phyloP scores from a whole-genome alignment of 2,329 filamentous ascomycete species.

The Pestalotiopsis sp. region DNA sequence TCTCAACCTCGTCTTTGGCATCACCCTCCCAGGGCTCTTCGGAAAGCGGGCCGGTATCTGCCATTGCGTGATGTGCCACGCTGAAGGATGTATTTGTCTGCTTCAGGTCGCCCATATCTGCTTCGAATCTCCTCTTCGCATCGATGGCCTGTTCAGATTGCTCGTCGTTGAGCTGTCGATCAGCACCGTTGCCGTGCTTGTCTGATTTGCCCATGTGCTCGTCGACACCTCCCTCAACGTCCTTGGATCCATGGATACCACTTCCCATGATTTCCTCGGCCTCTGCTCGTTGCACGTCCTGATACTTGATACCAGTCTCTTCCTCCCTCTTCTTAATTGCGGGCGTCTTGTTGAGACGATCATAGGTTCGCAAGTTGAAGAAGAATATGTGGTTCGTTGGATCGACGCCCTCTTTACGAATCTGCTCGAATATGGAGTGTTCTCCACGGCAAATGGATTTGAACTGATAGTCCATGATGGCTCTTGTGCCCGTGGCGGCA shows the following conservation, averaged over 20 bases:
- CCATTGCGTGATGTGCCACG: constrained; percentile 83
- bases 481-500: constrained; percentile 67
- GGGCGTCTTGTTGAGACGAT: constrained; percentile 84
- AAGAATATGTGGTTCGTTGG: constrained; percentile 83
- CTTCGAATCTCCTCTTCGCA: constrained; percentile 57
- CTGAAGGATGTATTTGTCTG: constrained; percentile 46
- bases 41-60: constrained; percentile 59
- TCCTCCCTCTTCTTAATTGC: constrained; percentile 75
- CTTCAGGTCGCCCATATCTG: constrained; percentile 39
- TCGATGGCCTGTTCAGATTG: constrained; percentile 42
- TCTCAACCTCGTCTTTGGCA: constrained; percentile 75
- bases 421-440: constrained; percentile 84
- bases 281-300: constrained; percentile 84
- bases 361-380: constrained; percentile 92
- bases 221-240: constrained; percentile 48
- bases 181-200: constrained; percentile 15
- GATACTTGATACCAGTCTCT: constrained; percentile 80
- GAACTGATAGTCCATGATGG: constrained; percentile 49
- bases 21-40: constrained; percentile 80
- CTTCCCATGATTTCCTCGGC: constrained; percentile 85
- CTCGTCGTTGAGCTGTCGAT: constrained; percentile 32
- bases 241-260: constrained; percentile 65
- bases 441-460: constrained; percentile 92
- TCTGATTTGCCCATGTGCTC: constrained; percentile 49
- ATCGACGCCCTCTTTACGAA: constrained; percentile 74